phyloP scores from a whole-genome alignment of 768 basidiomycete genomes.

The Suillus brevipes region DNA sequence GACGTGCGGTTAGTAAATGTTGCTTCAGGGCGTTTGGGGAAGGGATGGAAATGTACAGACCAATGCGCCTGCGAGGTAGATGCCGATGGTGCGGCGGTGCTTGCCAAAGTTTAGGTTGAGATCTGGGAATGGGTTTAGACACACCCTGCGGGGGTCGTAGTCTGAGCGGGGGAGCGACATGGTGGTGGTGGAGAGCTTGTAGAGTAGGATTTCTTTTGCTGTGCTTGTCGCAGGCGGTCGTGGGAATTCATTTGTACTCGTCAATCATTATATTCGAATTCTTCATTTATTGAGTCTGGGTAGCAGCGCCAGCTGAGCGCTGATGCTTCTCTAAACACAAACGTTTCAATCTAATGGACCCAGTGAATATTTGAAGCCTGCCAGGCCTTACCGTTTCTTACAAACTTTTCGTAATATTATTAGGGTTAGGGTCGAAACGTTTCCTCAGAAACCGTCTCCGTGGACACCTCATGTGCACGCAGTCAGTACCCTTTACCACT shows the following conservation, averaged over 20 bases:
- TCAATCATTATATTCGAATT: not conserved
- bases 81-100: constrained; percentile 79
- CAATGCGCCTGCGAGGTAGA: constrained; percentile 89
- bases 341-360: not conserved
- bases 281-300: not conserved
- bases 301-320: not conserved
- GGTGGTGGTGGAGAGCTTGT: constrained; percentile 10
- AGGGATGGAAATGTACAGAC: constrained; percentile 51
- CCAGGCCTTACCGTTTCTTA: not conserved
- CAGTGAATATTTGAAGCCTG: not conserved
- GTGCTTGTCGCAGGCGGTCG: constrained; percentile 1
- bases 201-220: not conserved
- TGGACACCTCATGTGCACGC: constrained; percentile 1
- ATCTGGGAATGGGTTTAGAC: constrained; percentile 83
- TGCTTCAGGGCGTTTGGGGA: no score
- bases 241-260: not conserved
- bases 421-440: not conserved
- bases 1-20: not conserved
- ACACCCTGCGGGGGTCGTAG: constrained; percentile 88
- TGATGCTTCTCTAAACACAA: not conserved
- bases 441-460: not conserved
- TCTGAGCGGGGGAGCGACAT: constrained; percentile 70
- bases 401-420: not conserved
- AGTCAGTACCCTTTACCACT: not conserved
- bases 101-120: constrained; percentile 70